A percentile compares a stretch with the other conserved stretches of the same genome.
These are phyloP conservation scores for Ascomycota sp. DNA, from an alignment of 2,329 filamentous ascomycete genomes.

Conservation along the genomic window DNA sequence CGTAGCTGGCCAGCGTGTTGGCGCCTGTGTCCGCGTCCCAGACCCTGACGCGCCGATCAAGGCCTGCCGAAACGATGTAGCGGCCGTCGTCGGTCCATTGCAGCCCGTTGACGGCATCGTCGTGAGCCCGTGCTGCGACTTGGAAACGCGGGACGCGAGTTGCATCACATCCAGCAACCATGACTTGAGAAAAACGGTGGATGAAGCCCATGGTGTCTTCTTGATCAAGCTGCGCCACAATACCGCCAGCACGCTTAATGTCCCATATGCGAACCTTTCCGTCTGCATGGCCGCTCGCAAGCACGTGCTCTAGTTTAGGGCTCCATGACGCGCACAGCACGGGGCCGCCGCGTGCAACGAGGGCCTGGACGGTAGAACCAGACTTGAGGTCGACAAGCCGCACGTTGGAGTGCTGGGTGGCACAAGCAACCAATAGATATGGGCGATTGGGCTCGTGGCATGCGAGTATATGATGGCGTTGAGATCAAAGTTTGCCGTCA, in stretches of 20 bases:
- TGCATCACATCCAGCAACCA: conserved; percentile 11
- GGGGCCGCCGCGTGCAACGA: conserved; percentile 47
- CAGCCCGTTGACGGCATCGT: conserved; percentile 65
- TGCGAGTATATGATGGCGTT: conserved; percentile 56
- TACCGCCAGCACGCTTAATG: conserved; percentile 55
- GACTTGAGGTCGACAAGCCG: conserved; percentile 74
- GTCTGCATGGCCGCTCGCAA: conserved; percentile 71
- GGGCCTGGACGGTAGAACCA: conserved; percentile 48
- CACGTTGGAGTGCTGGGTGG: conserved; percentile 67
- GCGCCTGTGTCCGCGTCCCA: conserved; percentile 68
- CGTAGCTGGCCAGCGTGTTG: conserved; percentile 79
- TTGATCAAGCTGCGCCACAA: conserved; percentile 60
- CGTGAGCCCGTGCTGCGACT: conserved; percentile 45
- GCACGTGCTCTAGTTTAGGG: conserved; percentile 54
- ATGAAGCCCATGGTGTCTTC: conserved; percentile 59
- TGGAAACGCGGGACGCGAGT: conserved; percentile 17
- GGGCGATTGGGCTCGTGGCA: conserved; percentile 51
- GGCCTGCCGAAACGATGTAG: conserved; percentile 59
- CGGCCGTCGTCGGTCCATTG: conserved; percentile 66
- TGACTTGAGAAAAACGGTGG: conserved; percentile 15
- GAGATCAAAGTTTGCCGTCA: conserved; percentile 48
- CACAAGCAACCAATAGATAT: conserved; percentile 70
- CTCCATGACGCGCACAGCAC: conserved; percentile 63
- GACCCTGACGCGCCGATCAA: conserved; percentile 68
- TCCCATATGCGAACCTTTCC: conserved; percentile 77